These are phyloP conservation scores for Pyrenopolyporus hunteri DNA, from an alignment of 495 filamentous ascomycete species.

Conservation along the genomic window DNA sequence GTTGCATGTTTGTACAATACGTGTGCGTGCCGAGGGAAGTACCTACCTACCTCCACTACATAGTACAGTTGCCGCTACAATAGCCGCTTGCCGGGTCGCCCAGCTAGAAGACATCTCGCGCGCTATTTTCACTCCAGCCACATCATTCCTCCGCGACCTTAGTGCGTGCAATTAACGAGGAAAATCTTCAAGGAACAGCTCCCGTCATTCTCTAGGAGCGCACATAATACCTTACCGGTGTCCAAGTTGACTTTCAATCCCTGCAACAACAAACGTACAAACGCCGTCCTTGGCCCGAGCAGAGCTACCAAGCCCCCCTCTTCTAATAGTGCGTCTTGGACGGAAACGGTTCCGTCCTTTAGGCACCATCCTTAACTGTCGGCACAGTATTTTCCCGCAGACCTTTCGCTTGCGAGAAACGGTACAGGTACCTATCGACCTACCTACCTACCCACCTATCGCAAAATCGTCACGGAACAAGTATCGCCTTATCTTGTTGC, in stretches of 20 bases:
- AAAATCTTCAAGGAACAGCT: constrained; percentile 5
- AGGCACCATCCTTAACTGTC: not conserved
- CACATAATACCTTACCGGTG: constrained; percentile 6
- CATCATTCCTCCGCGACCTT: constrained; percentile 17
- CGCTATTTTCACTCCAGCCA: constrained; percentile 22
- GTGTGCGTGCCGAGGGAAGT: too few species aligned
- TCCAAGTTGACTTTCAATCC: constrained; percentile 28
- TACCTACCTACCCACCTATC: not conserved
- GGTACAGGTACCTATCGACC: too few species aligned
- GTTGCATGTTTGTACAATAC: not conserved
- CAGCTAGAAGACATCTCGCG: constrained; percentile 8
- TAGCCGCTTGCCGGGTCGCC: constrained; percentile 19
- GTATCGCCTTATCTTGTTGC: constrained; percentile 32
- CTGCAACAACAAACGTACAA: constrained; percentile 34
- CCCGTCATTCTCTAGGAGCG: too few species aligned
- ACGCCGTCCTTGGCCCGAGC: constrained; percentile 38
- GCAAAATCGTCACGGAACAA: constrained; percentile 17
- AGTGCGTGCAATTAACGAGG: constrained; percentile 23
- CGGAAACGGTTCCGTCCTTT: constrained; percentile 33
- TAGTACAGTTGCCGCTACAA: constrained; percentile 13
- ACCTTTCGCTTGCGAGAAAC: too few species aligned
- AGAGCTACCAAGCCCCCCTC: constrained; percentile 25
- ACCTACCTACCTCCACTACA: too few species aligned
- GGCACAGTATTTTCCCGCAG: not conserved
- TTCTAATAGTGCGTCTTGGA: constrained; percentile 33